Evolutionary conservation across 345 rosid genomes (phyloP), one percentile per base, ranked within the genome.

Genomic region (Hibiscus tridactylites): DNA sequence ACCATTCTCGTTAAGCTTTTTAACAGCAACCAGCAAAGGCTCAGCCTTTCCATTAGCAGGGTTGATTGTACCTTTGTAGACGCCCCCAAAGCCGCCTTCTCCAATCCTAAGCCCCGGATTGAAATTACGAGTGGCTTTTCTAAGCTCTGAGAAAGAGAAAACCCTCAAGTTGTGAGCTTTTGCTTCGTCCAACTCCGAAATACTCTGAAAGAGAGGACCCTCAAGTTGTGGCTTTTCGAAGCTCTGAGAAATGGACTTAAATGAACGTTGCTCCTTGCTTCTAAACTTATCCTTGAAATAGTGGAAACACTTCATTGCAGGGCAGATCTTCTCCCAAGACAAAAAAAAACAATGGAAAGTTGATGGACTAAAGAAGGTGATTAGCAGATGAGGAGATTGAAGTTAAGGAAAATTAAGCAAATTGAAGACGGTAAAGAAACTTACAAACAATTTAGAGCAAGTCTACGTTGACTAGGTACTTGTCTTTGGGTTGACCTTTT

Each of bases 51-150:
- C 90, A 66, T 65, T 82, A 35, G 58, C 70, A 73, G 76, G 73
- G 74, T 74, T 79, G 71, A 93, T 83, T 24, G 82, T 74, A 42
- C 93, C 97, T 82, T 81, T 89, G 47, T 88, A 93, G 35, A 93
- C 96, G 67, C 71, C 63, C 54, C 96, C 97, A 24, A 93, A 93
- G 12, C 98, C 97, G 28, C 98, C 98, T 83, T 93, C 93, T 3
- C 98, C 98, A 53, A 93, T 83, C 89, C 82, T 89, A 33, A 81
- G 80, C 33, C 59, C 73, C 79, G 88, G 78, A 74, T 31, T 87
- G 79, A 93, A 93, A 63, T 84, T 88, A 68, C 61, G n/a, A 2
- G 98, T 91, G 5, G 97, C 97, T 21, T 81, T 77, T 47, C 80
- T 83, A 52, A 93, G 93, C 85, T 93, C 97, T n/a, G 85, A 62